Conservation (phyloP, 139 green algal species). For the Closterium sp. region DNA sequence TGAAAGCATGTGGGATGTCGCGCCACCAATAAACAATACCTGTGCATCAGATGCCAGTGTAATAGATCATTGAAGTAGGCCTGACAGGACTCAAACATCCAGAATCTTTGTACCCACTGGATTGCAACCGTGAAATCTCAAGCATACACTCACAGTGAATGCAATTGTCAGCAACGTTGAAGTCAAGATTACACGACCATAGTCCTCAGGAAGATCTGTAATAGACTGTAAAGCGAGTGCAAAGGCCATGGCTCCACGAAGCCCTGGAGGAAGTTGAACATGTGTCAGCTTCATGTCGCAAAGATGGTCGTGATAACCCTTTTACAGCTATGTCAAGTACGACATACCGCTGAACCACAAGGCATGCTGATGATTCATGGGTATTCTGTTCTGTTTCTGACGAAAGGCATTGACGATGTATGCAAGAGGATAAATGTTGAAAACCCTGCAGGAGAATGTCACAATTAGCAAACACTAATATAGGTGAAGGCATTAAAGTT, state of each 20-base stretch:
- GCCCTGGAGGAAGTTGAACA: background rate
- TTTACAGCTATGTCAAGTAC: background rate
- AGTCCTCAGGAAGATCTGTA: slow-evolving; percentile 12
- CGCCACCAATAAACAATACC: background rate
- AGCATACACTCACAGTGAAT: slow-evolving; percentile 4
- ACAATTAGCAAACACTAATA: background rate
- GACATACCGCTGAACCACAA: slow-evolving; percentile 27
- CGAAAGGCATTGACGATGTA: slow-evolving; percentile 26
- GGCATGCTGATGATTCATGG: slow-evolving; percentile 29
- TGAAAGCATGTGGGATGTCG: background rate
- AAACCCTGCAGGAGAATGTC: background rate
- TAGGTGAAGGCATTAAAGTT: background rate
- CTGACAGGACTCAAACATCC: too few species aligned
- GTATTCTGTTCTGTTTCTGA: slow-evolving; percentile 6
- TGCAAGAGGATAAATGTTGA: slow-evolving; percentile 30
- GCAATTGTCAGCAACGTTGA: slow-evolving; percentile 2
- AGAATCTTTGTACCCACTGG: too few species aligned
- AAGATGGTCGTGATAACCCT: background rate
- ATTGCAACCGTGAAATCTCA: background rate
- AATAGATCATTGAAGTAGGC: too few species aligned
- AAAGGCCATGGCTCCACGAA: slow-evolving; percentile 42
- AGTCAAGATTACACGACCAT: slow-evolving; percentile 21
- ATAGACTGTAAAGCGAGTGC: slow-evolving; percentile 28
- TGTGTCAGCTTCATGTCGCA: background rate
- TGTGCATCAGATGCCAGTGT: background rate